Conservation (phyloP, 257 asterid genomes). For the Penstemon newberryi region DNA sequence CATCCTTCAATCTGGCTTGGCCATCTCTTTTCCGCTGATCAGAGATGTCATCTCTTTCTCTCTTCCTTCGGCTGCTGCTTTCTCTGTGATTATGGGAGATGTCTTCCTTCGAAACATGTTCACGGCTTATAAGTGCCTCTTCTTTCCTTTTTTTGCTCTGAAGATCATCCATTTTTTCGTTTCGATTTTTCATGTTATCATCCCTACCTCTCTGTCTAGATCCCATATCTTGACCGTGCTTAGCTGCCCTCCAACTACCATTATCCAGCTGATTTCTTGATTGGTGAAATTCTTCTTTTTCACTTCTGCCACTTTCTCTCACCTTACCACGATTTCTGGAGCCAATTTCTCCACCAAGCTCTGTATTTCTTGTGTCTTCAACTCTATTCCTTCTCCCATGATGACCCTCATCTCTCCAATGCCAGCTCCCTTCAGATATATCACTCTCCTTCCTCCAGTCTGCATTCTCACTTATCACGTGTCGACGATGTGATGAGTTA, state of each 20-base stretch:
- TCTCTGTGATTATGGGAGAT: constrained; percentile 56
- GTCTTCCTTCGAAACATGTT: constrained; percentile 60
- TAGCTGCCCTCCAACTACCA: constrained; percentile 60
- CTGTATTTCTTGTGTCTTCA: constrained; percentile 68
- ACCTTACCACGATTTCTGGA: constrained; percentile 53
- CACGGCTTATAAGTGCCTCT: constrained; percentile 51
- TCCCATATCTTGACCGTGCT: constrained; percentile 56
- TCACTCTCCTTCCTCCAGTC: constrained; percentile 75
- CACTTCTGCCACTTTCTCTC: constrained; percentile 67
- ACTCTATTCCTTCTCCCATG: constrained; percentile 57
- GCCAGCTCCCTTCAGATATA: constrained; percentile 64
- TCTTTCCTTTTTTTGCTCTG: constrained; percentile 78
- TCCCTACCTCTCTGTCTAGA: constrained; percentile 66
- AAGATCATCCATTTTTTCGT: constrained; percentile 54
- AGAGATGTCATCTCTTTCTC: constrained; percentile 77
- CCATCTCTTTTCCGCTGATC: constrained; percentile 79
- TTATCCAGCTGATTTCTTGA: constrained; percentile 61
- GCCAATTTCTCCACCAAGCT: constrained; percentile 54
- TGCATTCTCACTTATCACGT: constrained; percentile 45
- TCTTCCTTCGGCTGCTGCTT: constrained; percentile 62
- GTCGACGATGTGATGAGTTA: constrained; percentile 44
- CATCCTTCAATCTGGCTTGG: constrained; percentile 57
- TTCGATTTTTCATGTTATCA: constrained; percentile 50
- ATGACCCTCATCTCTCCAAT: constrained; percentile 60
- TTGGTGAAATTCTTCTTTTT: constrained; percentile 58